Percentiles rank a stretch among this genome's conserved stretches.
Evolutionary conservation across 495 filamentous ascomycete genomes (phyloP).

Genomic region (Penicillium coffeae): DNA sequence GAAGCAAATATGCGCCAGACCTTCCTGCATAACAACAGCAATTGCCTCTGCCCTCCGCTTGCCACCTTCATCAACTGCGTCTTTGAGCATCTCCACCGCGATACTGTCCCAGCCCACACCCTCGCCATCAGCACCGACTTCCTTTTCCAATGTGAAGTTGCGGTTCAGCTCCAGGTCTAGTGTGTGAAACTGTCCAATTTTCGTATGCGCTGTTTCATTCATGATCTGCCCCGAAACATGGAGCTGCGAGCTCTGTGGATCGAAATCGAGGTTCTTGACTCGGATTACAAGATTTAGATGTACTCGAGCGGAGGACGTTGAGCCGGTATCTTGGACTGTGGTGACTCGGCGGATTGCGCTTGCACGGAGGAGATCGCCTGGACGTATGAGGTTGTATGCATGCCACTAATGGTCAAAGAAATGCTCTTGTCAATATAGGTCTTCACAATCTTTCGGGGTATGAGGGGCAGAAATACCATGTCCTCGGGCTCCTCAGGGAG

Average conservation of each 20-base stretch:
- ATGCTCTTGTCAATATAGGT: neutral
- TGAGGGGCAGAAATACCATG: slow-evolving; percentile 60
- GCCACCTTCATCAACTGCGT: slow-evolving; percentile 72
- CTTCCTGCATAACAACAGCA: slow-evolving; percentile 93
- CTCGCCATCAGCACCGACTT: slow-evolving; percentile 36
- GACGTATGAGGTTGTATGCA: slow-evolving; percentile 87
- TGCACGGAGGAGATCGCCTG: slow-evolving; percentile 73
- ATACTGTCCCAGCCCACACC: slow-evolving; percentile 87
- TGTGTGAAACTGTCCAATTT: slow-evolving; percentile 83
- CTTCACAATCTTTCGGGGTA: neutral
- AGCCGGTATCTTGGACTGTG: slow-evolving; percentile 65
- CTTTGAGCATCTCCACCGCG: slow-evolving; percentile 69
- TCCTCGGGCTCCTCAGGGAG: slow-evolving; percentile 92
- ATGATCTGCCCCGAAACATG: slow-evolving; percentile 81
- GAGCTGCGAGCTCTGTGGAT: slow-evolving; percentile 74
- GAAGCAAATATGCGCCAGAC: slow-evolving; percentile 86
- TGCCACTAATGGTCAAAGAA: slow-evolving; percentile 68
- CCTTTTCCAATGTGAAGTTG: slow-evolving; percentile 79
- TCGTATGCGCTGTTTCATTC: slow-evolving; percentile 79
- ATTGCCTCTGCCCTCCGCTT: slow-evolving; percentile 68
- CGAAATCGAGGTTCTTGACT: slow-evolving; percentile 85
- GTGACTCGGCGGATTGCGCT: slow-evolving; percentile 79
- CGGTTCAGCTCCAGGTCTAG: slow-evolving; percentile 84
- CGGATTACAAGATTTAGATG: slow-evolving; percentile 75
- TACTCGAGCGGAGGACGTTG: slow-evolving; percentile 68